Evolutionary conservation across 164 flowering plant species (phyloP).

Genomic region (Magnolia officinalis): DNA sequence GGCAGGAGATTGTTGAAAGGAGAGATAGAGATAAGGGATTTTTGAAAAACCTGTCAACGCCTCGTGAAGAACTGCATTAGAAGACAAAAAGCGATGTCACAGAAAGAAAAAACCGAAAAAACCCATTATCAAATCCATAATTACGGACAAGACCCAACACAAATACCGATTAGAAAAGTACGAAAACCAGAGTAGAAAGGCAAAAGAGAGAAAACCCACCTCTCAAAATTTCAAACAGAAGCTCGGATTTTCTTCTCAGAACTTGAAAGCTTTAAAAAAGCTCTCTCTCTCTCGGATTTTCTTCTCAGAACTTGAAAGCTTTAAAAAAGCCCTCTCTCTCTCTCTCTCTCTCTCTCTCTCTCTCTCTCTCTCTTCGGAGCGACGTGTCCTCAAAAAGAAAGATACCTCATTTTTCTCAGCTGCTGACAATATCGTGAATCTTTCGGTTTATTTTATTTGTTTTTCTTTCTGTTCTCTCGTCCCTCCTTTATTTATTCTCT

Average conservation of each 20-base stretch:
- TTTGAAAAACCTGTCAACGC: slow-evolving; percentile 38
- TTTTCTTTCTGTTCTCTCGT: neutral
- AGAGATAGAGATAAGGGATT: slow-evolving; percentile 15
- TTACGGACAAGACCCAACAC: neutral
- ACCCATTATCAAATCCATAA: neutral
- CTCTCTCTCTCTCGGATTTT: neutral
- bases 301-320: slow-evolving; percentile 11
- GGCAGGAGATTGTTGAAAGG: neutral
- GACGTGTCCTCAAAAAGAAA: slow-evolving; percentile 35
- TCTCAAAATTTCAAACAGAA: slow-evolving; percentile 39
- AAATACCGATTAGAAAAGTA: slow-evolving; percentile 10
- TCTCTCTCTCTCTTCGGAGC: slow-evolving; percentile 43
- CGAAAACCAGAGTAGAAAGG: slow-evolving; percentile 4
- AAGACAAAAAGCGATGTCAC: slow-evolving; percentile 53
- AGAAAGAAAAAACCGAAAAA: slow-evolving; percentile 22
- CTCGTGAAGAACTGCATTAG: slow-evolving; percentile 66
- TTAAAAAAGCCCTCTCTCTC: slow-evolving; percentile 4
- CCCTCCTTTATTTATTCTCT: neutral
- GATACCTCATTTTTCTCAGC: slow-evolving; percentile 39
- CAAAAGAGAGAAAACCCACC: slow-evolving; percentile 9
- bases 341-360: slow-evolving; percentile 15
- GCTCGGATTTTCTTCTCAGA: slow-evolving; percentile 9
- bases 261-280: slow-evolving; percentile 6
- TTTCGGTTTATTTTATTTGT: slow-evolving; percentile 13
- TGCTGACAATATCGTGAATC: slow-evolving; percentile 49